Conservation (phyloP, 2,329 filamentous ascomycete genomes). For the Aspergillus unguis region DNA sequence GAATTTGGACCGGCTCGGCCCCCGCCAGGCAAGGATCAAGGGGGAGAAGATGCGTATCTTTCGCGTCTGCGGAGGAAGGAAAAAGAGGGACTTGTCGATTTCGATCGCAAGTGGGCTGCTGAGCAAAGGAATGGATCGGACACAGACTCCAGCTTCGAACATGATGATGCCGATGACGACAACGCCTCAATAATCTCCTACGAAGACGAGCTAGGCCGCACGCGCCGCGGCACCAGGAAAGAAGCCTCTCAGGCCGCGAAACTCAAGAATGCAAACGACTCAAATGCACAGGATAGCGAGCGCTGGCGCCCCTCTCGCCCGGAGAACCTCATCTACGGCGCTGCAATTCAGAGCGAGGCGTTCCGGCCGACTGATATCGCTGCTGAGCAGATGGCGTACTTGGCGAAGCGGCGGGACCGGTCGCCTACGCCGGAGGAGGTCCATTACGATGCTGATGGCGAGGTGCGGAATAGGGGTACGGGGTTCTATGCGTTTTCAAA, state of each 20-base stretch:
- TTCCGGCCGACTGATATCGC: slow-evolving; percentile 70
- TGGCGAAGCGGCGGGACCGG: slow-evolving; percentile 74
- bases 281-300: slow-evolving; percentile 14
- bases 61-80: slow-evolving; percentile 60
- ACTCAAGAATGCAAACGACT: slow-evolving; percentile 32
- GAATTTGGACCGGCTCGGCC: slow-evolving; percentile 9
- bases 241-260: slow-evolving; percentile 65
- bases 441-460: slow-evolving; percentile 82
- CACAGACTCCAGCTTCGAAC: slow-evolving; percentile 31
- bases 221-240: slow-evolving; percentile 66
- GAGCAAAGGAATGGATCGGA: slow-evolving; percentile 41
- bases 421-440: slow-evolving; percentile 71
- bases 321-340: slow-evolving; percentile 73
- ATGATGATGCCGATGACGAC: slow-evolving; percentile 43
- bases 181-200: slow-evolving; percentile 73
- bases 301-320: slow-evolving; percentile 54
- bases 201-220: slow-evolving; percentile 88
- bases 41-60: slow-evolving; percentile 37
- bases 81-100: slow-evolving; percentile 69
- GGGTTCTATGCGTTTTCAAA: slow-evolving; percentile 88
- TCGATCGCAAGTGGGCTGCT: slow-evolving; percentile 94
- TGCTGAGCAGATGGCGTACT: slow-evolving; percentile 67
- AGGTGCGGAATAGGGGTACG: slow-evolving; percentile 82
- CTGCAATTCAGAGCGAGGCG: slow-evolving; percentile 76
- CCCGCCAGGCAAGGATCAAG: not conserved